phyloP scores from a whole-genome alignment of 805 yeast species.

The Naumovozyma castellii region DNA sequence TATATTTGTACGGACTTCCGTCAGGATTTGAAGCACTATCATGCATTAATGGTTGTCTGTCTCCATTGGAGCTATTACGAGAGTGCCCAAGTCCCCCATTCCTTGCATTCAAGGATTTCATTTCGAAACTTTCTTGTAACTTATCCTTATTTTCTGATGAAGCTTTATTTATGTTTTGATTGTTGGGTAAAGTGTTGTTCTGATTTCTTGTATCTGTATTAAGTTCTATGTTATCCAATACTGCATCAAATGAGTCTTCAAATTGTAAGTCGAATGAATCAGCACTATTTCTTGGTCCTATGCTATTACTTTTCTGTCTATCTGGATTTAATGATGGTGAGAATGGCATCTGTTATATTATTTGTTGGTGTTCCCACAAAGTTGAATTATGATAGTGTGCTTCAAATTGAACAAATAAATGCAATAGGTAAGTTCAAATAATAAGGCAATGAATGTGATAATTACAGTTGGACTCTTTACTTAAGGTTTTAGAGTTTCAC shows the following conservation, averaged over 20 bases:
- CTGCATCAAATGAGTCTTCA: slow-evolving; percentile 54
- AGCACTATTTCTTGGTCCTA: slow-evolving; percentile 17
- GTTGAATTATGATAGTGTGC: neutral
- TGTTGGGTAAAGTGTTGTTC: slow-evolving; percentile 16
- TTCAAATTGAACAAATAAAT: neutral
- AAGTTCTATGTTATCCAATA: slow-evolving; percentile 43
- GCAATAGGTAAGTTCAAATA: too few relatives aligned
- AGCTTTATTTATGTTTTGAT: slow-evolving; percentile 14
- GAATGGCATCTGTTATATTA: slow-evolving; percentile 16
- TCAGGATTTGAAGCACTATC: slow-evolving; percentile 4
- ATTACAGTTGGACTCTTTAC: too few relatives aligned
- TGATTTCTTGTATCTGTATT: slow-evolving; percentile 28
- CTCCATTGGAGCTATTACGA: slow-evolving; percentile 13
- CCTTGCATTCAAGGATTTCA: slow-evolving; percentile 17
- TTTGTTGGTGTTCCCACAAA: neutral
- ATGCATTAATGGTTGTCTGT: slow-evolving; percentile 11
- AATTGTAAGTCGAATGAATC: slow-evolving; percentile 52
- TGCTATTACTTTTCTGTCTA: slow-evolving; percentile 3
- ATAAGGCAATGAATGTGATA: too few relatives aligned
- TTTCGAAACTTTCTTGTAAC: slow-evolving; percentile 22
- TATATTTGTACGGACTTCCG: neutral
- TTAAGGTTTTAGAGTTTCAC: too few relatives aligned
- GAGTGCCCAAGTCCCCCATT: slow-evolving; percentile 2
- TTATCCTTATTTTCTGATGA: slow-evolving; percentile 6
- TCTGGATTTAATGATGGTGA: slow-evolving; percentile 16